Evolutionary conservation across 1,139 yeast species (phyloP), one percentile per base, ranked within the genome.

Genomic region (Geotrichum reessii): DNA sequence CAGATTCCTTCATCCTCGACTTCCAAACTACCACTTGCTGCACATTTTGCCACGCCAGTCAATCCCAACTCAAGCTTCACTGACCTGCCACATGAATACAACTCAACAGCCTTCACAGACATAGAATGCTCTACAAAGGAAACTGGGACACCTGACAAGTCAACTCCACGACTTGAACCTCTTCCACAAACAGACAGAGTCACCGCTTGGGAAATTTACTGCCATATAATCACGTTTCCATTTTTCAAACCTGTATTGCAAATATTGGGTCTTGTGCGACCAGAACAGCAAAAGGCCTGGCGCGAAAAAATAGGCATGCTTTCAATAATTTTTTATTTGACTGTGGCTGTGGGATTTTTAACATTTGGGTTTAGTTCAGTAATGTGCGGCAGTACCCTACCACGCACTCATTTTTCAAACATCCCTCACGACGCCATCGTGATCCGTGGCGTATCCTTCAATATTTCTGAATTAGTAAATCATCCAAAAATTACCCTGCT

Each of bases 241-340:
- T 86, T 95, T 90, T 91, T 93, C 1, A 96, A 96, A 0, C 84
- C 88, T 0, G 62, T 89, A n/a, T 74, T 91, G 64, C 75, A 74
- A 55, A 69, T 84, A 54, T 83, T 81, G 71, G 97, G 97, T 1
- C 79, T 89, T 74, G 78, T 78, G 40, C 81, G 85, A 46, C 81
- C 81, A 64, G 86, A 83, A 55, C 81, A 92, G 66, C 96, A 88
- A 70, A 81, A 82, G 74, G 97, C 97, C 0, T 91, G 97, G 97
- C 79, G 97, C 69, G 97, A 91, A 71, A 91, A 91, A 70, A 83
- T 89, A 50, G 97, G 87, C 0, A 76, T 90, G 58, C 75, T 91
- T 50, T 79, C 91, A 1, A 77, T 90, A 59, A 88, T 91, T 63
- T 66, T 83, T 19, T 80, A 81, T 63, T 72, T 87, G 59, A 96